Conservation (phyloP, 495 filamentous ascomycete species). For the Chaetomidium leptoderma region DNA sequence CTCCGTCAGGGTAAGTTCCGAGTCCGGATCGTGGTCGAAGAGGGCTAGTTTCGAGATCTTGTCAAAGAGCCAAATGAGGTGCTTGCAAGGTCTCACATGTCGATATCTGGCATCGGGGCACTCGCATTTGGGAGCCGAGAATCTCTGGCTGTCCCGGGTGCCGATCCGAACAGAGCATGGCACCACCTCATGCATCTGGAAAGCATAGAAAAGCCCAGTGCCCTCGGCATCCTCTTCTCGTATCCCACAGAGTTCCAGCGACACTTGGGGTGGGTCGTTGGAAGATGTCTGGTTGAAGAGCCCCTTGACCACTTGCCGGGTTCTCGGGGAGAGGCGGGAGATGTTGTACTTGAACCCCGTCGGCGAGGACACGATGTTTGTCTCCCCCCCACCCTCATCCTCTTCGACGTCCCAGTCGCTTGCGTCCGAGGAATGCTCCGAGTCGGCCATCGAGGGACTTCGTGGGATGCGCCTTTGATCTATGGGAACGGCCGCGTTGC, state of each 20-base stretch:
- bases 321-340: slow-evolving; percentile 21
- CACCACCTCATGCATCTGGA: slow-evolving; percentile 45
- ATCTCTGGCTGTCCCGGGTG: slow-evolving; percentile 31
- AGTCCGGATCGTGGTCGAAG: slow-evolving; percentile 33
- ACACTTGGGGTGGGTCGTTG: slow-evolving; percentile 36
- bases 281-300: slow-evolving; percentile 21
- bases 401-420: slow-evolving; percentile 32
- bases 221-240: slow-evolving; percentile 32
- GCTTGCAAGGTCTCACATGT: slow-evolving; percentile 38
- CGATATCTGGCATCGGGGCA: slow-evolving; percentile 34
- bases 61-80: slow-evolving; percentile 48
- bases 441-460: slow-evolving; percentile 4
- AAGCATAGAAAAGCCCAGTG: slow-evolving; percentile 41
- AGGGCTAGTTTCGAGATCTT: slow-evolving; percentile 39
- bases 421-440: slow-evolving; percentile 25
- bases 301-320: slow-evolving; percentile 20
- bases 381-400: slow-evolving; percentile 32
- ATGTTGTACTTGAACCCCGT: slow-evolving; percentile 39
- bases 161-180: slow-evolving; percentile 45
- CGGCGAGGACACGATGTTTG: slow-evolving; percentile 32
- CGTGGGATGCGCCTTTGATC: slow-evolving; percentile 27
- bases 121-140: slow-evolving; percentile 39
- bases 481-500: slow-evolving; percentile 28
- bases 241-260: slow-evolving; percentile 40
- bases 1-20: slow-evolving; percentile 33